Percentiles rank a stretch among this genome's conserved stretches.
phyloP scores from a whole-genome alignment of 1,139 yeast species.

The Hemisphaericaspora xylanilytica region DNA sequence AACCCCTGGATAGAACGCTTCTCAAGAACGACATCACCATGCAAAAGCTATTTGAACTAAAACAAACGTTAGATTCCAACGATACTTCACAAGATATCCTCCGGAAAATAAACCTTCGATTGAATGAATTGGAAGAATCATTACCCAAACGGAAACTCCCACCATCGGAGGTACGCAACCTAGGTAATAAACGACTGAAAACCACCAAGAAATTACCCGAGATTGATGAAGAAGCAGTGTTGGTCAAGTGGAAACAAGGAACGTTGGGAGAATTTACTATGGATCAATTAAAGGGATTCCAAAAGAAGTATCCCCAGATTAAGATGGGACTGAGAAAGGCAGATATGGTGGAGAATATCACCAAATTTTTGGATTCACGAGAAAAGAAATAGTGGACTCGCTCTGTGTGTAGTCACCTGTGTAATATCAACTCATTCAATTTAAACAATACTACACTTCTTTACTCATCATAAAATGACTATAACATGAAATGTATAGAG shows the following conservation, averaged over 20 bases:
- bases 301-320: constrained; percentile 32
- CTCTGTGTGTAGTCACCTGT: neutral
- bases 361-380: constrained; percentile 16
- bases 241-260: constrained; percentile 39
- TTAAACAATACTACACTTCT: too few species aligned
- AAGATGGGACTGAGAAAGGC: constrained; percentile 37
- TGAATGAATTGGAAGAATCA: constrained; percentile 14
- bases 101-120: constrained; percentile 16
- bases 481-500: too few species aligned
- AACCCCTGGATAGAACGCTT: constrained; percentile 24
- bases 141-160: constrained; percentile 21
- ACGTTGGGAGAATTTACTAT: constrained; percentile 35
- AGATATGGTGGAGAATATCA: constrained; percentile 43
- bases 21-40: constrained; percentile 19
- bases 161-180: too few species aligned
- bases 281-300: constrained; percentile 39
- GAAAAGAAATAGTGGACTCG: constrained; percentile 4
- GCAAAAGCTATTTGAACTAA: constrained; percentile 14
- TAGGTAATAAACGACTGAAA: constrained; percentile 18
- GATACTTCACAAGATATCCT: constrained; percentile 13
- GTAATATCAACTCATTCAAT: too few species aligned
- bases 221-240: constrained; percentile 33
- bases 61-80: constrained; percentile 10
- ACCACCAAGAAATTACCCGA: constrained; percentile 17
- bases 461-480: too few species aligned